phyloP scores from a whole-genome alignment of 306 rosid species.

The Lathyrus tuberosus region DNA sequence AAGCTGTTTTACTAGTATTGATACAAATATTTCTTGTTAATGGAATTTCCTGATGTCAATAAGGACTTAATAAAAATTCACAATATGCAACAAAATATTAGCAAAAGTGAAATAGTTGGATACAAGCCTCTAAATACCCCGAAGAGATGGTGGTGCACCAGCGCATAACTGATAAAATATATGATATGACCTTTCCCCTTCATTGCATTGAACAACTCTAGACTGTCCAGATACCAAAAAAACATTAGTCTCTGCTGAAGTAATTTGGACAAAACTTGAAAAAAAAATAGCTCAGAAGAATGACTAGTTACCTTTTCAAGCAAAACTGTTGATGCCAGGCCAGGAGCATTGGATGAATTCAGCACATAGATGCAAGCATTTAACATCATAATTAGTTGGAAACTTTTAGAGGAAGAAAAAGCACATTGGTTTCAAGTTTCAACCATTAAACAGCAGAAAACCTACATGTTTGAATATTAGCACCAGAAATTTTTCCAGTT shows the following conservation, averaged over 20 bases:
- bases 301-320: slow-evolving; percentile 79
- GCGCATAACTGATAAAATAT: slow-evolving; percentile 94
- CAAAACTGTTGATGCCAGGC: slow-evolving; percentile 60
- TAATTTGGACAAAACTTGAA: slow-evolving; percentile 23
- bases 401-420: slow-evolving; percentile 29
- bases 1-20: background rate
- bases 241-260: slow-evolving; percentile 34
- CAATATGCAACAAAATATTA: slow-evolving; percentile 33
- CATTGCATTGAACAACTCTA: slow-evolving; percentile 93
- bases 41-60: background rate
- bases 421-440: slow-evolving; percentile 14
- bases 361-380: slow-evolving; percentile 41
- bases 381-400: slow-evolving; percentile 45
- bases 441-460: slow-evolving; percentile 40
- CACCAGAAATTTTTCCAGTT: slow-evolving; percentile 91
- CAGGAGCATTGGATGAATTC: slow-evolving; percentile 32
- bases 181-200: slow-evolving; percentile 93
- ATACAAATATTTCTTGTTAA: background rate
- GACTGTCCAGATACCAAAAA: slow-evolving; percentile 59
- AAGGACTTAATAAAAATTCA: slow-evolving; percentile 17
- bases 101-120: slow-evolving; percentile 1
- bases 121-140: slow-evolving; percentile 51
- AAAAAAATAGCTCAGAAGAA: slow-evolving; percentile 33
- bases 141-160: slow-evolving; percentile 78
- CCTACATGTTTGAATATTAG: slow-evolving; percentile 94